phyloP scores from a whole-genome alignment of 805 yeast species.

The Pichia ethanolica region DNA sequence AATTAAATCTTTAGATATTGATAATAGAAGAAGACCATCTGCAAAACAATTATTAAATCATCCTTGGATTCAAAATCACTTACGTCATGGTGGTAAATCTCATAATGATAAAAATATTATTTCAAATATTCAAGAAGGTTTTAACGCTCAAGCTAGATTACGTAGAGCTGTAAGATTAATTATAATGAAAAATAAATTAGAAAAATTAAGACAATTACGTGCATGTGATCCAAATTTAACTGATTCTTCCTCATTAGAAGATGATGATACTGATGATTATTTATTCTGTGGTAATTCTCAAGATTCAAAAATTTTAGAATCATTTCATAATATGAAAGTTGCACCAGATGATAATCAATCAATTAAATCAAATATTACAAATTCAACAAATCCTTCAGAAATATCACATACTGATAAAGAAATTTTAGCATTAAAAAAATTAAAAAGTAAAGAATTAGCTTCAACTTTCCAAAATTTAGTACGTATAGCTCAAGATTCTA shows the following conservation, averaged over 20 bases:
- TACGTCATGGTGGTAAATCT: conserved; percentile 11
- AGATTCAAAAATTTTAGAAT: conserved; percentile 36
- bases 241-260: conserved; percentile 16
- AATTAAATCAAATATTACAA: background rate
- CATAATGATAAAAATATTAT: conserved; percentile 48
- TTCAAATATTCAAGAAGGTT: conserved; percentile 72
- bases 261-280: conserved; percentile 28
- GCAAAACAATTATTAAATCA: conserved; percentile 57
- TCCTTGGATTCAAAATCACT: conserved; percentile 62
- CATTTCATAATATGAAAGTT: conserved; percentile 15
- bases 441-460: conserved; percentile 22
- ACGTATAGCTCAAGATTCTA: conserved; percentile 26
- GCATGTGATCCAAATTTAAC: conserved; percentile 34
- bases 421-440: background rate
- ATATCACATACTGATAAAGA: background rate
- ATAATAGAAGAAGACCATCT: conserved; percentile 64
- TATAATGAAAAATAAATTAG: conserved; percentile 69
- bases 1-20: conserved; percentile 55
- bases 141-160: conserved; percentile 78
- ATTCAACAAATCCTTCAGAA: background rate
- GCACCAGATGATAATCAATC: background rate
- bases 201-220: conserved; percentile 57
- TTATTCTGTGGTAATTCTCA: conserved; percentile 28
- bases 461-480: conserved; percentile 27
- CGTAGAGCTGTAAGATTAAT: conserved; percentile 82